Conservation (phyloP, 1,139 yeast species). For the Pichia sp. region DNA sequence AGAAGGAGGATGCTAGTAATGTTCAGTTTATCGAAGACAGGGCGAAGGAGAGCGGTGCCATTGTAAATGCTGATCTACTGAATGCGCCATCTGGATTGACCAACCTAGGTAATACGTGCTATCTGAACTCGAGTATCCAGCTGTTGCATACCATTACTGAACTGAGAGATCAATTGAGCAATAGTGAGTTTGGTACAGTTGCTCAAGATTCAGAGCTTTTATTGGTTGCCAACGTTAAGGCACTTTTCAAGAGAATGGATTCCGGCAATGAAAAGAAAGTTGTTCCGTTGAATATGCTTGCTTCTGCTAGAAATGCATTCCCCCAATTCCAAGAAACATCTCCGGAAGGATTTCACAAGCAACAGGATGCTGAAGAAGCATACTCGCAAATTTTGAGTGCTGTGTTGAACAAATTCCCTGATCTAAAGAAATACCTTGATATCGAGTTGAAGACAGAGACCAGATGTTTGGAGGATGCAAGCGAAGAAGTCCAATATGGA, state of each 20-base stretch:
- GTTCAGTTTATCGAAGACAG: slow-evolving; percentile 69
- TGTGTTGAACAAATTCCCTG: slow-evolving; percentile 44
- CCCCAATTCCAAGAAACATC: slow-evolving; percentile 88
- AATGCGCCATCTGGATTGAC: slow-evolving; percentile 73
- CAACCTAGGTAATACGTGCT: slow-evolving; percentile 93
- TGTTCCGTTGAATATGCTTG: slow-evolving; percentile 61
- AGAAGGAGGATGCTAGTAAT: slow-evolving; percentile 41
- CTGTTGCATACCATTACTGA: slow-evolving; percentile 68
- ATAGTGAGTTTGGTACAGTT: slow-evolving; percentile 18
- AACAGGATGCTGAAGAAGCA: slow-evolving; percentile 98
- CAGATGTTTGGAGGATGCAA: slow-evolving; percentile 45
- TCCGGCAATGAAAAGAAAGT: slow-evolving; percentile 39
- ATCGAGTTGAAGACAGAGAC: slow-evolving; percentile 60
- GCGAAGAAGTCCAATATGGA: slow-evolving; percentile 46
- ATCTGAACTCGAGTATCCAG: slow-evolving; percentile 85
- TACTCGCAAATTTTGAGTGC: slow-evolving; percentile 70
- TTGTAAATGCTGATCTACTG: slow-evolving; percentile 28
- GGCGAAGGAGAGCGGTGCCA: slow-evolving; percentile 34
- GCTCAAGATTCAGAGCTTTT: slow-evolving; percentile 9
- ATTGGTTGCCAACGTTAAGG: slow-evolving; percentile 36
- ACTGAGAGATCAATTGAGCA: slow-evolving; percentile 33
- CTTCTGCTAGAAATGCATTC: slow-evolving; percentile 56
- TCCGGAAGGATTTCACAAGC: slow-evolving; percentile 67
- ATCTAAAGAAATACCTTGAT: slow-evolving; percentile 56
- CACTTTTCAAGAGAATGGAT: slow-evolving; percentile 45